phyloP scores from a whole-genome alignment of 805 yeast species.

The Torulaspora delbrueckii region DNA sequence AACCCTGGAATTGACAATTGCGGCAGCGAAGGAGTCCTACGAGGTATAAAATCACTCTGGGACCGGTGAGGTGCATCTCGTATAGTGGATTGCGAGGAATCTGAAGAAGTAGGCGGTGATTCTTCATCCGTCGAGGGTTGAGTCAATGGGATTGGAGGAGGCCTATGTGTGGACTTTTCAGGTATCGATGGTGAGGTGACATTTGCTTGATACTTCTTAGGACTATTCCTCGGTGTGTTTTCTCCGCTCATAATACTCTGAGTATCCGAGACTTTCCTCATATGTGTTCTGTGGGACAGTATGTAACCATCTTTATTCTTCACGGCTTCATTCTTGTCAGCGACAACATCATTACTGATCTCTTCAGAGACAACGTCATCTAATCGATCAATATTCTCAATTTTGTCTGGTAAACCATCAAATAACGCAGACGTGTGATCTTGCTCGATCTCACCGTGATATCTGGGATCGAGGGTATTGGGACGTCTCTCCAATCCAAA shows the following conservation, averaged over 20 bases:
- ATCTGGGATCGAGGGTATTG: constrained; percentile 16
- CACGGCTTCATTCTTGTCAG: constrained; percentile 5
- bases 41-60: constrained; percentile 22
- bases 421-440: background rate
- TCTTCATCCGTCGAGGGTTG: constrained; percentile 5
- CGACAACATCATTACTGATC: constrained; percentile 20
- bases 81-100: constrained; percentile 10
- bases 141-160: constrained; percentile 8
- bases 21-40: constrained; percentile 30
- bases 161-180: constrained; percentile 3
- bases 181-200: constrained; percentile 7
- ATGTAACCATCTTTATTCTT: constrained; percentile 15
- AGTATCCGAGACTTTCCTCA: constrained; percentile 31
- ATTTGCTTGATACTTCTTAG: constrained; percentile 13
- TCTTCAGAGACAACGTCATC: constrained; percentile 19
- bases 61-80: constrained; percentile 11
- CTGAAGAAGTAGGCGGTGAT: constrained; percentile 5
- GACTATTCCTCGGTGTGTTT: constrained; percentile 23
- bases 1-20: constrained; percentile 27
- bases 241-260: constrained; percentile 29
- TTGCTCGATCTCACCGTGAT: constrained; percentile 2
- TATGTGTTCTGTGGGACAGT: constrained; percentile 21
- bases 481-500: constrained; percentile 29
- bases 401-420: constrained; percentile 17
- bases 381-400: constrained; percentile 24